Base-by-base conservation (phyloP, 2,329 filamentous ascomycete genomes). In the Pseudopyricularia javanii region DNA sequence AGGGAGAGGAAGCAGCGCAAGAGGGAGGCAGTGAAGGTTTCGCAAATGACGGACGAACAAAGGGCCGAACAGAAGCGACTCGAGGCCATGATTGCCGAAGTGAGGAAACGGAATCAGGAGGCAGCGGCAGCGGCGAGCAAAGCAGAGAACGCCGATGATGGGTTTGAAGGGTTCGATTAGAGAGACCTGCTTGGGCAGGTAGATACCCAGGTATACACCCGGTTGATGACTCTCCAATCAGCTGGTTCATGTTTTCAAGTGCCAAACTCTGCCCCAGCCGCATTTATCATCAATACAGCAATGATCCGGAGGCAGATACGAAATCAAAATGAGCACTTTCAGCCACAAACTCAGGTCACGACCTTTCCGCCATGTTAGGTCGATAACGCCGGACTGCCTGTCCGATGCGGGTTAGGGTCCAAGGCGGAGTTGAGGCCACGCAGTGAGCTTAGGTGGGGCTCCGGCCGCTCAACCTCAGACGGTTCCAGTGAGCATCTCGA, bases 41-140 rank as follows among this genome's bases (percentile, higher is more conserved):
- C 79, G 30, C 75, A 73, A 55, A 82, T 91, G 79, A 86, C 80
- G n/a, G 80, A 85, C 3, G 79, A 82, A 54, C 82, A 90, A 66
- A 83, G 76, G 68, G 68, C 73, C 33, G 76, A 83, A 64, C 74
- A 82, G 59, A 73, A 68, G 59, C 78, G 86, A 64, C 74, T 88
- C 12, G 73, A 85, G 58, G 70, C 74, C 11, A 70, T 91, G 71
- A 74, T 91, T 49, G 72, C 74, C 24, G 69, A 83, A 61, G 75
- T 91, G n/a, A 74, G 82, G 60, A 70, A 65, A 62, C 70, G 76
- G 66, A 85, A 83, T 57, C 59, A 66, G 52, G 69, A 74, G 59
- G 50, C 35, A 15, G 28, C 37, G 9, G 15, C 64, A 3, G 53
- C 48, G 30, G 53, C 45, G 30, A 64, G 68, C 52, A 63, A 65